Evolutionary conservation across 176 grass and related monocot species (phyloP).

Genomic region (Pontederia paniculata): DNA sequence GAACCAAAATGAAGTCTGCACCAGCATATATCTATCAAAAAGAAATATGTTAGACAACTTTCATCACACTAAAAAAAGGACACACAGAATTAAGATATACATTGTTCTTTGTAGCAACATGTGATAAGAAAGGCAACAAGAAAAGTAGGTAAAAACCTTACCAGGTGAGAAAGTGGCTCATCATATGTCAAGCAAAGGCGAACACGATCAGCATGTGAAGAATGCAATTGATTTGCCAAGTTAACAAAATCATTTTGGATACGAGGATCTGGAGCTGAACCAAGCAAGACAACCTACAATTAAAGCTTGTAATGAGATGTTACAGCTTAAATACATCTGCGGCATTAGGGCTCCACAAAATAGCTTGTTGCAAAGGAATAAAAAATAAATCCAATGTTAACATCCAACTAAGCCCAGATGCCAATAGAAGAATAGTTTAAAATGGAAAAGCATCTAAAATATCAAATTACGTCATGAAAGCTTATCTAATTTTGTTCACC

Average conservation of each 20-base stretch:
- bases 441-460: too few species aligned
- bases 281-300: conserved; percentile 77
- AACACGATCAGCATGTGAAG: conserved; percentile 47
- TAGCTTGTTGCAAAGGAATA: background rate
- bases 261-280: conserved; percentile 80
- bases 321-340: background rate
- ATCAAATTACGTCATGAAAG: too few species aligned
- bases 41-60: conserved; percentile 12
- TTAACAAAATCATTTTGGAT: conserved; percentile 77
- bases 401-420: too few species aligned
- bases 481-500: too few species aligned
- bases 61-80: background rate
- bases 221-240: conserved; percentile 57
- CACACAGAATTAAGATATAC: background rate
- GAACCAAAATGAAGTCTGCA: conserved; percentile 92
- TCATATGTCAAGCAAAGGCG: conserved; percentile 84
- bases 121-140: background rate
- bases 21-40: conserved; percentile 88
- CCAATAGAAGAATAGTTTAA: too few species aligned
- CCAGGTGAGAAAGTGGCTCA: conserved; percentile 85
- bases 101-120: background rate
- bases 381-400: background rate
- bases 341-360: too few species aligned
- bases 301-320: background rate
- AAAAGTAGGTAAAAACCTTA: conserved; percentile 20